Conservation (phyloP, 805 yeast genomes). For the Komagataella phaffii region DNA sequence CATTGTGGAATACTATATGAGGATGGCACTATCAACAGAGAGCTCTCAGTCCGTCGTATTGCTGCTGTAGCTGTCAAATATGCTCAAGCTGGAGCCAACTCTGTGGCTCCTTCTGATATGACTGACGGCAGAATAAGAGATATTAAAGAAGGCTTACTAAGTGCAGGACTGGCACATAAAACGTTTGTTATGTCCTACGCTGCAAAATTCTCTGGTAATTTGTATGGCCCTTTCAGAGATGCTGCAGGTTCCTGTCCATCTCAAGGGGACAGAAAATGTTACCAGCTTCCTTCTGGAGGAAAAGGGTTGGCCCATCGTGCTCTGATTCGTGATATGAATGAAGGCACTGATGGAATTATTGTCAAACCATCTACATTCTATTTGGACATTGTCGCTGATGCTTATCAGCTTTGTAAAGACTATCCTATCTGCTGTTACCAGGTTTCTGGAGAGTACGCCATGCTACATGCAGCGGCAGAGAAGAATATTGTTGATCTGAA, state of each 20-base stretch:
- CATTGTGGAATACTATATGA: conserved; percentile 88
- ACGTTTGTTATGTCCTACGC: conserved; percentile 87
- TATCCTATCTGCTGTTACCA: conserved; percentile 92
- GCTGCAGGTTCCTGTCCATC: conserved; percentile 91
- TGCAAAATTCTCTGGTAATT: conserved; percentile 82
- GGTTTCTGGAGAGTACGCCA: conserved; percentile 94
- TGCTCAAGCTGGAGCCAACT: conserved; percentile 90
- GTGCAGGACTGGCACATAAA: conserved; percentile 73
- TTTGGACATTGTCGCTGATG: conserved; percentile 82
- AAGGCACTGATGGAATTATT: conserved; percentile 93
- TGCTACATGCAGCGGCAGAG: conserved; percentile 97
- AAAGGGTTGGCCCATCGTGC: conserved; percentile 93
- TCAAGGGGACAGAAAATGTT: conserved; percentile 82
- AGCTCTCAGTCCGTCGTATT: conserved; percentile 60
- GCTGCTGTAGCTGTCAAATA: conserved; percentile 94
- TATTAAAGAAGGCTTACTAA: conserved; percentile 74
- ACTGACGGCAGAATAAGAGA: conserved; percentile 88
- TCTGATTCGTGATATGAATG: conserved; percentile 66
- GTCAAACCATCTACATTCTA: conserved; percentile 95
- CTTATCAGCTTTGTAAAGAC: conserved; percentile 67
- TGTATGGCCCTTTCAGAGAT: conserved; percentile 96
- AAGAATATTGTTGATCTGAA: conserved; percentile 84
- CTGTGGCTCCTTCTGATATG: conserved; percentile 97
- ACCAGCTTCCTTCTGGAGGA: conserved; percentile 89
- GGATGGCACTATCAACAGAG: conserved; percentile 77